Conservation (phyloP, 129 eudicot species). For the Logfia minima region DNA sequence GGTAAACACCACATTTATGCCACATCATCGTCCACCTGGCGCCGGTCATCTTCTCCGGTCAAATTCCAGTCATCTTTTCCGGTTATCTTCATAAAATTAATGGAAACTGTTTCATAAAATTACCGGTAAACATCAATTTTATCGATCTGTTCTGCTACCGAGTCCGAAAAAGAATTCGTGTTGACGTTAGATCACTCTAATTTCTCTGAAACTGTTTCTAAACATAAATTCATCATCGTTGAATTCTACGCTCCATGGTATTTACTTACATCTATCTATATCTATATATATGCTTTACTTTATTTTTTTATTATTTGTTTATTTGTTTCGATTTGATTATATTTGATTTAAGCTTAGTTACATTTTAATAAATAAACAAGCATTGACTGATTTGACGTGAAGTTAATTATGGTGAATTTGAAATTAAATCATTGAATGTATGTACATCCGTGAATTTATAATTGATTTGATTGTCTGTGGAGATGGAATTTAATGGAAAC, state of each 20-base stretch:
- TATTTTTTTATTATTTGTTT: not conserved
- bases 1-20: too few relatives aligned
- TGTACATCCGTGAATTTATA: not conserved
- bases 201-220: constrained; percentile 47
- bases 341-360: too few relatives aligned
- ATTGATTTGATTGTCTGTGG: not conserved
- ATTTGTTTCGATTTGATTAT: not conserved
- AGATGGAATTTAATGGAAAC: too few relatives aligned
- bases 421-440: not conserved
- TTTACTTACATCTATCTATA: not conserved
- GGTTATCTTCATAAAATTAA: too few relatives aligned
- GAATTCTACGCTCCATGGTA: constrained; percentile 95
- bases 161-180: constrained; percentile 48
- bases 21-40: too few relatives aligned
- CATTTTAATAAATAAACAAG: not conserved
- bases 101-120: too few relatives aligned
- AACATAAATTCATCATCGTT: constrained; percentile 64
- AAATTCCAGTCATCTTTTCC: too few relatives aligned
- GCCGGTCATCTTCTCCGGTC: too few relatives aligned
- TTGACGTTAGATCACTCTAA: constrained; percentile 69
- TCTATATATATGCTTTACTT: not conserved
- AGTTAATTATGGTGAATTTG: not conserved
- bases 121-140: constrained; percentile 6
- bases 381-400: not conserved
- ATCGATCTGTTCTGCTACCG: constrained; percentile 29